Evolutionary conservation across 805 yeast genomes (phyloP).

Genomic region (Saccharomycopsis synnaedendra): DNA sequence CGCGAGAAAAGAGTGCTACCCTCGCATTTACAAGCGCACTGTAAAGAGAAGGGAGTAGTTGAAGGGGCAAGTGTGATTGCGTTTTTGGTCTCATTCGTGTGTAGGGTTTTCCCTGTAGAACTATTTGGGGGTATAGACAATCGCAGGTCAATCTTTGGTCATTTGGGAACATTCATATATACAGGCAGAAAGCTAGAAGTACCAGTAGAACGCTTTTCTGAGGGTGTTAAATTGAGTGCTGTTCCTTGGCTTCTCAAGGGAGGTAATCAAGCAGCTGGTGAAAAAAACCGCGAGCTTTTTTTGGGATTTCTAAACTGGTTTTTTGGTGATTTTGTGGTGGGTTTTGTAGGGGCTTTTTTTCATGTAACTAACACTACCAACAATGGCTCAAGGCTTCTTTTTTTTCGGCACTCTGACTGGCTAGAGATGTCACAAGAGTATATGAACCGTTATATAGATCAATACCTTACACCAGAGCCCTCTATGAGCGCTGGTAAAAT

Average conservation of each 20-base stretch:
- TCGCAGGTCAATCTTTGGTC: slow-evolving; percentile 27
- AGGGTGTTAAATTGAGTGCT: slow-evolving; percentile 29
- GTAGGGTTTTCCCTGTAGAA: slow-evolving; percentile 33
- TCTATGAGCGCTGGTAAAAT: slow-evolving; percentile 28
- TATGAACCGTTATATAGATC: slow-evolving; percentile 29
- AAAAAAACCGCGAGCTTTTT: slow-evolving; percentile 27
- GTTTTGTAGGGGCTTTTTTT: slow-evolving; percentile 42
- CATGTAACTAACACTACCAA: slow-evolving; percentile 52
- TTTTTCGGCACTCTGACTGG: slow-evolving; percentile 56
- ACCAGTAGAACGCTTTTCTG: slow-evolving; percentile 23
- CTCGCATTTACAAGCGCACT: no score
- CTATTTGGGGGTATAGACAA: slow-evolving; percentile 44
- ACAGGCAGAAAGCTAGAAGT: slow-evolving; percentile 28
- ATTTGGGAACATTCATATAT: slow-evolving; percentile 28
- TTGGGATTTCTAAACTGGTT: slow-evolving; percentile 47
- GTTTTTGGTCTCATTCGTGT: slow-evolving; percentile 28
- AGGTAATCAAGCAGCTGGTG: slow-evolving; percentile 28
- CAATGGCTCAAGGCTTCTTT: slow-evolving; percentile 27
- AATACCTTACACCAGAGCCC: slow-evolving; percentile 23
- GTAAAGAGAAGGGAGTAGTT: no score
- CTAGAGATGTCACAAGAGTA: slow-evolving; percentile 28
- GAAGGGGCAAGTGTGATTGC: slow-evolving; percentile 23
- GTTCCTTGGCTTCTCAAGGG: slow-evolving; percentile 40
- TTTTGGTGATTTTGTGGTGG: slow-evolving; percentile 33
- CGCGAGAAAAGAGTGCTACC: not conserved